A percentile compares a stretch with the other conserved stretches of the same genome.
These are phyloP conservation scores for Erythrophleum ivorense DNA, from an alignment of 331 rosid genomes.

Conservation along the genomic window DNA sequence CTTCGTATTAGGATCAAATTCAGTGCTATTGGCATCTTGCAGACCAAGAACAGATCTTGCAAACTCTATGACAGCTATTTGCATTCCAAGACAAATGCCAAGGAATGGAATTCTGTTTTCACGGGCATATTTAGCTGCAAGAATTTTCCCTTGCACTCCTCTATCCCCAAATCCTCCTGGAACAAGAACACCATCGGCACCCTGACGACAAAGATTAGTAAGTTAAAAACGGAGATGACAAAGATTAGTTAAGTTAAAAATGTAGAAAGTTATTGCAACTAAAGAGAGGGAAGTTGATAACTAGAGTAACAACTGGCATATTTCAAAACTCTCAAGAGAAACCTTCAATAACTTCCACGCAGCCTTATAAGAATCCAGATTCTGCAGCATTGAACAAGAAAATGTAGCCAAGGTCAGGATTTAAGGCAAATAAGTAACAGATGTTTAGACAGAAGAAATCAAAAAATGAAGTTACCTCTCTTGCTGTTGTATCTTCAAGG, in stretches of 20 bases:
- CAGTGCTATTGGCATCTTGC: constrained; percentile 86
- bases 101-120: constrained; percentile 86
- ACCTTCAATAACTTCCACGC: constrained; percentile 97
- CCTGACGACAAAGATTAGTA: constrained; percentile 53
- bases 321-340: constrained; percentile 6
- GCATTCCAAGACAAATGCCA: constrained; percentile 98
- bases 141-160: constrained; percentile 89
- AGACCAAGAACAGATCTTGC: constrained; percentile 84
- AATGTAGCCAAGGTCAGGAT: constrained; percentile 20
- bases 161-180: constrained; percentile 99
- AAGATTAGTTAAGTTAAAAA: constrained; percentile 16
- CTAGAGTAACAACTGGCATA: constrained; percentile 2
- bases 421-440: constrained; percentile 9
- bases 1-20: constrained; percentile 74
- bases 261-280: neutral
- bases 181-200: constrained; percentile 86
- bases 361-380: constrained; percentile 71
- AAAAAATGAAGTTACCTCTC: constrained; percentile 63
- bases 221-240: neutral
- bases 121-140: constrained; percentile 88
- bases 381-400: constrained; percentile 50
- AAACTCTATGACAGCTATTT: constrained; percentile 85
- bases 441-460: neutral
- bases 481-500: constrained; percentile 70
- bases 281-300: neutral